Evolutionary conservation across 257 asterid species (phyloP), one percentile per base, ranked within the genome.

Genomic region (Nicotiana noctiflora): DNA sequence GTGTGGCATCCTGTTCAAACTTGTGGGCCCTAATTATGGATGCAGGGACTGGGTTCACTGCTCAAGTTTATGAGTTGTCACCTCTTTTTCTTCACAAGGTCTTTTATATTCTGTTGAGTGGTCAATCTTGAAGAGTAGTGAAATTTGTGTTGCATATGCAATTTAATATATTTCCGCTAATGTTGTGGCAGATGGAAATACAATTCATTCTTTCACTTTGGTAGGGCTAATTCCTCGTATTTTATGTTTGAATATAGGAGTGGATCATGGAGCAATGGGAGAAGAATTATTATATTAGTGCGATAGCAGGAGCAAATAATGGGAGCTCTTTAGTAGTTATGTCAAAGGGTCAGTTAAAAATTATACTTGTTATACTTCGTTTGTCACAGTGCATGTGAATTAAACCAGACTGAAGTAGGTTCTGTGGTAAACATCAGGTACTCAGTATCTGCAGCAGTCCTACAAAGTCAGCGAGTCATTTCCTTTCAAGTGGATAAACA

Each of bases 401-500:
- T 34, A 21, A 27, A 51, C 18, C 14, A 4, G 44, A 12, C 64
- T 29, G 27, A 27, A 25, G 68, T 37, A 18, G 40, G 21, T 34
- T 67, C 49, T 79, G 70, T 63, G 55, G 21, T 61, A 25, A 66
- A 75, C 40, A 53, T 5, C 83, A 90, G 94, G 94, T 44, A 88
- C 94, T 4, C 93, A 81, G 40, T 91, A 91, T 83, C 76, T 86
- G 74, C 96, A 91, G 86, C 96, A 91, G 85, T 91, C 96, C 0
- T 91, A 91, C 78, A 90, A 90, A 89, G 92, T 88, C 75, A 89
- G 96, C 11, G 92, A 88, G 65, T 85, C 93, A 15, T 91, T 91
- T 84, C 96, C 96, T n/a, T 91, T 87, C 82, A 91, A 91, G 84
- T 91, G 96, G 96, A 90, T 91, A 82, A 91, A 88, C 68, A 91